Base-by-base conservation (phyloP, 2,329 filamentous ascomycete genomes). In the Xylariaceae sp. region DNA sequence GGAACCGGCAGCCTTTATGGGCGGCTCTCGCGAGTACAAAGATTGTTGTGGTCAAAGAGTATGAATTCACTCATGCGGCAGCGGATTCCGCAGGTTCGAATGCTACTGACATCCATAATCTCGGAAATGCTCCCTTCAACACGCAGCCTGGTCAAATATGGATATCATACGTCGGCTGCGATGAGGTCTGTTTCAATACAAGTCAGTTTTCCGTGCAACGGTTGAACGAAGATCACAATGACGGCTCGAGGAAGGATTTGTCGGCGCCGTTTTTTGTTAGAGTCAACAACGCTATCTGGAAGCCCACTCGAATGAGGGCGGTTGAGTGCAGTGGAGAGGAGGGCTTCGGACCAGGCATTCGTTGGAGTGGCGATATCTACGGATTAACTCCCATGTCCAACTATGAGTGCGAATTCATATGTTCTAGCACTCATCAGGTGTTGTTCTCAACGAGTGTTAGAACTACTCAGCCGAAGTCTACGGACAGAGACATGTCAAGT, bases 11-110 rank as follows among this genome's bases (percentile, higher is more conserved):
- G 76, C 92, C 92, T 53, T 84, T 97, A 65, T 97, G 92, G 92
- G 91, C 92, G 64, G 92, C 92, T 52, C 83, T 97, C 67, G 92
- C 92, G 55, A 96, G 91, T 76, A 96, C 92, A 71, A 97, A 97
- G 80, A 92, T 97, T 72, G 93, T 94, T 68, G 91, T 96, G 76
- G 87, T 95, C 71, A 94, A 96, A 77, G 92, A 92, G 75, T 90
- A 90, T 68, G 88, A 92, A 75, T 84, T 95, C 72, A 93, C 89
- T 65, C 86, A 89, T 72, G 86, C 87, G 59, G 83, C 88, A 61
- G 84, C 84, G 57, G 89, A 92, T 75, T 88, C 86, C 54, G 85
- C 83, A 37, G 88, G 88, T 69, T 86, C 88, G 66, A 88, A 89
- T 71, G 86, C 86, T 67, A 90, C 86, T 70, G 88, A 90, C 70